Evolutionary conservation across 495 filamentous ascomycete species (phyloP).

Genomic region (Xylaria castorea): DNA sequence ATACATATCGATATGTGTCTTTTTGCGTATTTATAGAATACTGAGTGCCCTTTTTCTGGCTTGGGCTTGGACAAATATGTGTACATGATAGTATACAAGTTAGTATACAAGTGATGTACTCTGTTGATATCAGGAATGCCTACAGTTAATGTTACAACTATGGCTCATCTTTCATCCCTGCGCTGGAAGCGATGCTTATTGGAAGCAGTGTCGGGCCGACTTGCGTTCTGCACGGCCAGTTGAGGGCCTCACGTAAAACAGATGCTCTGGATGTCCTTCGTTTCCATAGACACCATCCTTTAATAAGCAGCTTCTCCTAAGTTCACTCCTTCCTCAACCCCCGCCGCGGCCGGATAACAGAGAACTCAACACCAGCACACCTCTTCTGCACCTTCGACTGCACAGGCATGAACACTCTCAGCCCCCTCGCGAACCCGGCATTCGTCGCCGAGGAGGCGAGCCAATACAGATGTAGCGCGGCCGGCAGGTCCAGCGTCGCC

Average conservation of each 20-base stretch:
- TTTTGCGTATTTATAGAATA: background rate
- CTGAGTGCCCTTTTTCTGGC: background rate
- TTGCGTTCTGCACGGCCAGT: background rate
- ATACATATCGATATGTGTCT: slow-evolving; percentile 1
- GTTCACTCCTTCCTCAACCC: background rate
- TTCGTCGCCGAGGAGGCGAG: slow-evolving; percentile 52
- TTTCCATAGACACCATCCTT: background rate
- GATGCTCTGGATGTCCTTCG: background rate
- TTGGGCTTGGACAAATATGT: background rate
- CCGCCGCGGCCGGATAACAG: slow-evolving; percentile 36
- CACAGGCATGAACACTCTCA: slow-evolving; percentile 39
- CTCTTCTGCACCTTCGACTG: slow-evolving; percentile 25
- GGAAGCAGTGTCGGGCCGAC: background rate
- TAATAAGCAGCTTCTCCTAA: background rate
- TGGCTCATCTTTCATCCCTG: no score
- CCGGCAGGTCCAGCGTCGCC: slow-evolving; percentile 59
- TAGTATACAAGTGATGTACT: slow-evolving; percentile 10
- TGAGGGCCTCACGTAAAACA: background rate
- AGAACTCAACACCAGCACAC: slow-evolving; percentile 31
- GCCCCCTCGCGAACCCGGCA: slow-evolving; percentile 10
- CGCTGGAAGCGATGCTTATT: background rate
- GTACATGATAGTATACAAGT: slow-evolving; percentile 3
- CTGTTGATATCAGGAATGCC: background rate
- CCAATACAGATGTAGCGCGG: slow-evolving; percentile 77
- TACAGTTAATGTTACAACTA: background rate